Evolutionary conservation across 2,329 filamentous ascomycete species (phyloP), one percentile per base, ranked within the genome.

Genomic region (Scorias spongiosa): DNA sequence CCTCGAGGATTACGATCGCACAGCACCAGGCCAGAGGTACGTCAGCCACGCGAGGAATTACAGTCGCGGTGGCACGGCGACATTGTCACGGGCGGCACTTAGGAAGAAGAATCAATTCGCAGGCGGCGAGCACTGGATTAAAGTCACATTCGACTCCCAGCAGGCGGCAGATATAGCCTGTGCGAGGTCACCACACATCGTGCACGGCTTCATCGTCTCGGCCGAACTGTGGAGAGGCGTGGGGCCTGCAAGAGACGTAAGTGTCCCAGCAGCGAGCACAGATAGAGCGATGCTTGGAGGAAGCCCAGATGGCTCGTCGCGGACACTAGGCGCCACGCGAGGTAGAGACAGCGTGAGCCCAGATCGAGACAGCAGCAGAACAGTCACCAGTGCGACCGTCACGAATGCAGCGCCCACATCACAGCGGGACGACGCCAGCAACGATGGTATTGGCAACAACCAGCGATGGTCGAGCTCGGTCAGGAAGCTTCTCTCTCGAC

Each of bases 1-100:
- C 59, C 88, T 88, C 63, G 89, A 96, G 66, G 88, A 95, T 64
- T 96, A 96, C 63, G 78, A 87, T 8, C 80, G 89, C 49, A 80
- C 84, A 50, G 81, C 89, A n/a, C 83, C 84, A 2, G 71, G 77
- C 44, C 73, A 79, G 49, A 75, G 81, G 46, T 43, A 42, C 1
- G 89, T 82, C 67, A 82, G 66, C n/a, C 66, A 84, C 57, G 75
- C 80, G 1, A 77, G 88, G 51, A 75, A 84, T 48, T 76, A 82
- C 42, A 78, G 82, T 9, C 75, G 81, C 50, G 80, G 86, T 54
- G 78, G 81, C 40, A 76, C 78, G 46, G 72, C 75, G 42, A 74
- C 75, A 9, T 66, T 94, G 42, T 82, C 80, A 2, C 66, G 74
- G 14, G 80, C 81, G 32, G 84, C 93, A 54, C 77, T 87, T 44